phyloP scores from a whole-genome alignment of 192 early-diverging fungal genomes.

The Coemansia sp. region DNA sequence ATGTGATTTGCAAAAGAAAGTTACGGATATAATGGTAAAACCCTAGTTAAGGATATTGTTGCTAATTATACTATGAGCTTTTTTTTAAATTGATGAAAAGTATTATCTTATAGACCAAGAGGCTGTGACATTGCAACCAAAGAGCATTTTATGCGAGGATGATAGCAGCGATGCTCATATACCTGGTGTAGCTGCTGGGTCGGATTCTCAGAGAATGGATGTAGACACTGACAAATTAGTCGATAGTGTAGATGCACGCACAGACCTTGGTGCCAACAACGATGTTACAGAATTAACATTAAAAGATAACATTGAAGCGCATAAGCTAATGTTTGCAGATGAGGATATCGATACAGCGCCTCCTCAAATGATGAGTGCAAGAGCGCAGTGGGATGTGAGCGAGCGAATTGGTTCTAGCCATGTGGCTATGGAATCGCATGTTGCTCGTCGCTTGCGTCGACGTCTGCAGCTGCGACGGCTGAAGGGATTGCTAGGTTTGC shows the following conservation, averaged over 20 bases:
- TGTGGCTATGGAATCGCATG: slow-evolving; percentile 2
- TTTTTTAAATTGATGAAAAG: neutral
- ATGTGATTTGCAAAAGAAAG: neutral
- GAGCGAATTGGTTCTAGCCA: slow-evolving; percentile 21
- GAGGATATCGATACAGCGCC: neutral
- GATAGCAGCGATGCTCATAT: neutral
- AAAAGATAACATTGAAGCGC: neutral
- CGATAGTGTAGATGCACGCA: neutral
- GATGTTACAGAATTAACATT: slow-evolving; percentile 6
- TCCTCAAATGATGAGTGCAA: slow-evolving; percentile 24
- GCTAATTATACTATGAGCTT: neutral
- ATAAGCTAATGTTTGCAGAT: slow-evolving; percentile 9
- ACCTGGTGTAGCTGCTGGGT: neutral
- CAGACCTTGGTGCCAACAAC: neutral
- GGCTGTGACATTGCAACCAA: neutral
- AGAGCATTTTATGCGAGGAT: neutral
- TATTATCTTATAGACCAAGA: neutral
- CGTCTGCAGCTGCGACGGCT: slow-evolving; percentile 57
- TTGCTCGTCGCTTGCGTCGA: slow-evolving; percentile 30
- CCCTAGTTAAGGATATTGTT: neutral
- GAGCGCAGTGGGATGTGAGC: slow-evolving; percentile 37
- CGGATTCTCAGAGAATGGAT: neutral
- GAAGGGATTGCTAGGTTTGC: slow-evolving; percentile 63
- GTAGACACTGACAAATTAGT: neutral
- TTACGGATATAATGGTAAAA: neutral